phyloP scores from a whole-genome alignment of 2,329 filamentous ascomycete genomes.

The Bisporella sp. region DNA sequence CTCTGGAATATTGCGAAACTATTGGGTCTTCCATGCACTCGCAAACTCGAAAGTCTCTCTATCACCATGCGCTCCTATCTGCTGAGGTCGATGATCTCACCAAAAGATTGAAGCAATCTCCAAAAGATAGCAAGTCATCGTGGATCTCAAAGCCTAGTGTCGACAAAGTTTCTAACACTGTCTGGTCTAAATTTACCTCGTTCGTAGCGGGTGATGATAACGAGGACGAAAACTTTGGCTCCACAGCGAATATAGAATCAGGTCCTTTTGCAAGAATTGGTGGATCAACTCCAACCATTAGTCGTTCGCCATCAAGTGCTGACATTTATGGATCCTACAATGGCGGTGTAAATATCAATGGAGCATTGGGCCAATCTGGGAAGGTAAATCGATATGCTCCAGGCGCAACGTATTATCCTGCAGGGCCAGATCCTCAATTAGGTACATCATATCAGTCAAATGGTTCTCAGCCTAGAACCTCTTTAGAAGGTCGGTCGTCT shows the following conservation, averaged over 20 bases:
- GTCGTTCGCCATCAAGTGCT: slow-evolving; percentile 66
- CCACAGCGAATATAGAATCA: slow-evolving; percentile 50
- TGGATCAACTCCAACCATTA: slow-evolving; percentile 68
- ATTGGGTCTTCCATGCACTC: slow-evolving; percentile 70
- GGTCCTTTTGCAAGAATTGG: slow-evolving; percentile 81
- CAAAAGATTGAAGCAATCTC: slow-evolving; percentile 76
- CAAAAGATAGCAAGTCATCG: slow-evolving; percentile 71
- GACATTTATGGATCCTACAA: slow-evolving; percentile 51
- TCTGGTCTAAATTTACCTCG: slow-evolving; percentile 91
- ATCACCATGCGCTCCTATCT: slow-evolving; percentile 73
- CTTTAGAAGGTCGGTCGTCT: slow-evolving; percentile 39
- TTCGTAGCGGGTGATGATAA: slow-evolving; percentile 91
- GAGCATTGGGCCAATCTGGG: slow-evolving; percentile 15
- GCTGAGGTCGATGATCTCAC: slow-evolving; percentile 74
- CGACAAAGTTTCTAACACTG: slow-evolving; percentile 86
- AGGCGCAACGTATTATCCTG: slow-evolving; percentile 16
- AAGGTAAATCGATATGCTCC: slow-evolving; percentile 26
- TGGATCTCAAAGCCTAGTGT: slow-evolving; percentile 96
- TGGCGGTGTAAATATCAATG: slow-evolving; percentile 28
- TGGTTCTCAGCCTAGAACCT: slow-evolving; percentile 29
- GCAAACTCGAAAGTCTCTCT: slow-evolving; percentile 77
- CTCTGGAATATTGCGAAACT: slow-evolving; percentile 84
- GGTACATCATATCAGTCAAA: slow-evolving; percentile 13
- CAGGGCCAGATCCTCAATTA: slow-evolving; percentile 15
- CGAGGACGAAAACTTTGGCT: slow-evolving; percentile 52